Evolutionary conservation across 371 early-diverging fungal genomes (phyloP).

Genomic region (Umbelopsis sp.): DNA sequence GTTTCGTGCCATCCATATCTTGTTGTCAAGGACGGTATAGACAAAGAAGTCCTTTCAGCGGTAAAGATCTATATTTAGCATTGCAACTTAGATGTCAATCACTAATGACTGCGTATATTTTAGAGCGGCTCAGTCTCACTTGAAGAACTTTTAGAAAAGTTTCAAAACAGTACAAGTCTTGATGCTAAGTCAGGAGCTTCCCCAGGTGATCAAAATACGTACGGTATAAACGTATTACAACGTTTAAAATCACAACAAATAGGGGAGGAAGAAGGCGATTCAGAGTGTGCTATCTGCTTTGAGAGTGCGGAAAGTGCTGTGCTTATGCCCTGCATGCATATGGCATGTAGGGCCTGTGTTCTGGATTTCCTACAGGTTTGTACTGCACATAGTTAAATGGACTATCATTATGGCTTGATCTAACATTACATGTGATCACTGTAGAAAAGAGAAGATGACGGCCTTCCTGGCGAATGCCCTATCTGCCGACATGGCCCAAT

Average conservation of each 20-base stretch:
- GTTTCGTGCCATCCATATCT: constrained; percentile 69
- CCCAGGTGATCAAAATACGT: constrained; percentile 1
- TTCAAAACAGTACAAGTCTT: constrained; percentile 28
- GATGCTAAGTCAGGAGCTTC: not conserved
- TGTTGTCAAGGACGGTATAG: constrained; percentile 37
- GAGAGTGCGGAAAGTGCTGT: constrained; percentile 57
- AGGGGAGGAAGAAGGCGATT: constrained; percentile 21
- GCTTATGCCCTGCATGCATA: constrained; percentile 69
- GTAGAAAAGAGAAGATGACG: constrained; percentile 57
- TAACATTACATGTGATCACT: not conserved
- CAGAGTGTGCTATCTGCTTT: constrained; percentile 55
- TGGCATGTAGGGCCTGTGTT: constrained; percentile 65
- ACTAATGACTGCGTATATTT: not conserved
- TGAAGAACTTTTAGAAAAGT: constrained; percentile 51
- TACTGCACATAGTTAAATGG: not conserved
- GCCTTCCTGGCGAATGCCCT: constrained; percentile 64
- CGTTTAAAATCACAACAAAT: constrained; percentile 19
- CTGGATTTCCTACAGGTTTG: constrained; percentile 59
- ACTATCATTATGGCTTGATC: not conserved
- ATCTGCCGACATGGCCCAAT: constrained; percentile 60
- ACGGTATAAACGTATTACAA: constrained; percentile 25
- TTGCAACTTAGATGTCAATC: too few relatives aligned
- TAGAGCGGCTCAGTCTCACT: constrained; percentile 43
- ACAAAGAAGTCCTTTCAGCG: constrained; percentile 17
- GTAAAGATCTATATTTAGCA: not conserved